Evolutionary conservation across 1,284 basidiomycete genomes (phyloP), one percentile per base, ranked within the genome.

Genomic region (Tilletia setariae): DNA sequence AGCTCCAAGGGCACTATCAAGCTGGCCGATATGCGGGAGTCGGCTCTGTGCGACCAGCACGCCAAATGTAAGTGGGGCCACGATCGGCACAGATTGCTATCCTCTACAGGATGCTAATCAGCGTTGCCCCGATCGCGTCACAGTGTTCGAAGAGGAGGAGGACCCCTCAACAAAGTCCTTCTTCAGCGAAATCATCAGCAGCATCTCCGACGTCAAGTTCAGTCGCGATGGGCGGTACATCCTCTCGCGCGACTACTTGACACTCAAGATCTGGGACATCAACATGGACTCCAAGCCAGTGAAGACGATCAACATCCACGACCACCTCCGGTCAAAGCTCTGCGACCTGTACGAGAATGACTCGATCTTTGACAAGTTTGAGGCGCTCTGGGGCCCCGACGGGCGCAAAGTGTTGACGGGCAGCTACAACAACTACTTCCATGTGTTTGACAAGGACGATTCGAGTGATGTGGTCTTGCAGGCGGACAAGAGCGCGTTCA

Each of bases 161-260:
- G 96, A 98, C 82, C 94, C 94, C 40, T 89, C 92, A 65, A 92
- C 92, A 76, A 92, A 96, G 76, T 98, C 96, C 1, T 99, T 99
- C 88, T 99, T 99, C 85, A 96, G 93, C n/a, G 96, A 99, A 85
- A 99, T 98, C 81, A 98, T 99, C 75, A 98, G 94, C 7, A 98
- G 95, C 65, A 98, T 99, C 81, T 98, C 96, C 56, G 96, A 99
- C 84, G 95, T 99, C 84, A 98, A 98, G 84, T 99, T 99, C 86
- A 95, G 93, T 73, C 90, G 90, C 69, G 96, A 98, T 79, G 96
- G 96, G 1, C 90, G 94, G 70, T 97, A 97, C 85, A 96, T 98
- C 77, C 87, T 99, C 59, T 93, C 94, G 67, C 88, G 96, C 73
- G 96, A 99, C 85, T 98, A 98, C 84, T 86, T 99, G 46, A 96